phyloP scores from a whole-genome alignment of 2,329 filamentous ascomycete genomes.

The Venturia aucupariae region DNA sequence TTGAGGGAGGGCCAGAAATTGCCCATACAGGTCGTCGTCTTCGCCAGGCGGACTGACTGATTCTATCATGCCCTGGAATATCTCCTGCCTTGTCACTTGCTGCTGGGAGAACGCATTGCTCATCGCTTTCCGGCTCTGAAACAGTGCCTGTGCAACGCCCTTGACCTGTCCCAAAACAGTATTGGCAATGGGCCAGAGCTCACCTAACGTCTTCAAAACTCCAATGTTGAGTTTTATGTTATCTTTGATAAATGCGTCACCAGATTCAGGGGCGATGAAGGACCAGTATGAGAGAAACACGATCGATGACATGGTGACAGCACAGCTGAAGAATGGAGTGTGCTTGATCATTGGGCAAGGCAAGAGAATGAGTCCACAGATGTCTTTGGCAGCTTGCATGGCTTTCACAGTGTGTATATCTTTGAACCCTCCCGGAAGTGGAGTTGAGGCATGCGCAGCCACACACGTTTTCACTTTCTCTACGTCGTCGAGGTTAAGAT shows the following conservation, averaged over 20 bases:
- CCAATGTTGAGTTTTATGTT: conserved; percentile 72
- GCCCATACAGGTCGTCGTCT: neutral
- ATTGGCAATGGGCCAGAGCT: conserved; percentile 63
- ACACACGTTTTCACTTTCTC: conserved; percentile 52
- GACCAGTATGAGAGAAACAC: conserved; percentile 76
- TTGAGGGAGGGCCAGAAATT: neutral
- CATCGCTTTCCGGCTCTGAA: conserved; percentile 34
- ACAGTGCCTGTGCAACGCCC: conserved; percentile 68
- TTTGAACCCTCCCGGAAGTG: conserved; percentile 43
- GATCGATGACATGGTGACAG: conserved; percentile 67
- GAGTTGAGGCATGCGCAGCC: conserved; percentile 39
- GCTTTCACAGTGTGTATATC: conserved; percentile 69
- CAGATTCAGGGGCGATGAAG: conserved; percentile 31
- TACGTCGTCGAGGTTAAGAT: conserved; percentile 28
- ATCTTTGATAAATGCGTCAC: conserved; percentile 60
- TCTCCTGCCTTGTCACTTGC: conserved; percentile 11
- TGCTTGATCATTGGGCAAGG: conserved; percentile 63
- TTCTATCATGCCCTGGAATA: conserved; percentile 13
- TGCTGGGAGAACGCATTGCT: conserved; percentile 13
- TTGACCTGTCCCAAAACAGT: conserved; percentile 65
- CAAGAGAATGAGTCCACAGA: conserved; percentile 66
- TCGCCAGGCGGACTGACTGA: neutral
- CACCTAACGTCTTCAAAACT: conserved; percentile 57
- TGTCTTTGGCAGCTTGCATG: conserved; percentile 66
- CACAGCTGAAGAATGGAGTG: conserved; percentile 77